phyloP scores from a whole-genome alignment of 768 basidiomycete genomes.

The Mycena alexandri region DNA sequence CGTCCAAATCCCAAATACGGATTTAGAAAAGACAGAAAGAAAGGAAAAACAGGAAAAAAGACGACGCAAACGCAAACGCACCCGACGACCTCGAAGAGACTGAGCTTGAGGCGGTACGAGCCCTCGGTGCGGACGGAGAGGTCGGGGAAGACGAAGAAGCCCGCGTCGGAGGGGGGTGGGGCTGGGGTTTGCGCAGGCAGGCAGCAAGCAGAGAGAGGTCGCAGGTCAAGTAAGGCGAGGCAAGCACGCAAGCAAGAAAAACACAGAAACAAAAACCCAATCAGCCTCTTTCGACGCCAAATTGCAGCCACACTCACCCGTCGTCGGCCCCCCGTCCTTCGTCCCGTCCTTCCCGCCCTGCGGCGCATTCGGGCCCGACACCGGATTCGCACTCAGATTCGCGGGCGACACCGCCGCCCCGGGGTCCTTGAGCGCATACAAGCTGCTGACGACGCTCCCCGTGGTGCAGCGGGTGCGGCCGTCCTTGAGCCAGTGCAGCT shows the following conservation, averaged over 20 bases:
- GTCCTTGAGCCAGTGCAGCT: slow-evolving; percentile 90
- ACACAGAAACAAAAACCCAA: too few relatives aligned
- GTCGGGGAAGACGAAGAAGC: slow-evolving; percentile 97
- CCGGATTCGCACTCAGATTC: too few relatives aligned
- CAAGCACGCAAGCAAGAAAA: too few relatives aligned
- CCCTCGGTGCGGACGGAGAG: slow-evolving; percentile 94
- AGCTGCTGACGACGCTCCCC: slow-evolving; percentile 88
- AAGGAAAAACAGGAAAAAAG: too few relatives aligned
- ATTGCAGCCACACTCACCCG: slow-evolving; percentile 18
- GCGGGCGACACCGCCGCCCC: too few relatives aligned
- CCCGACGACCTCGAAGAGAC: slow-evolving; percentile 93
- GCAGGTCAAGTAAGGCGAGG: too few relatives aligned
- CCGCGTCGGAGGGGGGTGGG: slow-evolving; percentile 71
- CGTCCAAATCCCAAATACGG: too few relatives aligned
- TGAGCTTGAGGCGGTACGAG: slow-evolving; percentile 79
- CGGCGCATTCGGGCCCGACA: slow-evolving; percentile 32
- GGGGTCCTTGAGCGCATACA: slow-evolving; percentile 90
- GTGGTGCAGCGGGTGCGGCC: slow-evolving; percentile 93
- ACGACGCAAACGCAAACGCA: slow-evolving; percentile 55
- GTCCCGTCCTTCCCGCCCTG: slow-evolving; percentile 42
- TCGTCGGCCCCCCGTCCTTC: slow-evolving; percentile 52
- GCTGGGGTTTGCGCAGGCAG: slow-evolving; percentile 5
- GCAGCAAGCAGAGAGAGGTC: too few relatives aligned
- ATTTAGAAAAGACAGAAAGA: too few relatives aligned
- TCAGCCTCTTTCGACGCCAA: too few relatives aligned